Evolutionary conservation across 306 rosid genomes (phyloP), one percentile per base, ranked within the genome.

Genomic region (Albizia julibrissin): DNA sequence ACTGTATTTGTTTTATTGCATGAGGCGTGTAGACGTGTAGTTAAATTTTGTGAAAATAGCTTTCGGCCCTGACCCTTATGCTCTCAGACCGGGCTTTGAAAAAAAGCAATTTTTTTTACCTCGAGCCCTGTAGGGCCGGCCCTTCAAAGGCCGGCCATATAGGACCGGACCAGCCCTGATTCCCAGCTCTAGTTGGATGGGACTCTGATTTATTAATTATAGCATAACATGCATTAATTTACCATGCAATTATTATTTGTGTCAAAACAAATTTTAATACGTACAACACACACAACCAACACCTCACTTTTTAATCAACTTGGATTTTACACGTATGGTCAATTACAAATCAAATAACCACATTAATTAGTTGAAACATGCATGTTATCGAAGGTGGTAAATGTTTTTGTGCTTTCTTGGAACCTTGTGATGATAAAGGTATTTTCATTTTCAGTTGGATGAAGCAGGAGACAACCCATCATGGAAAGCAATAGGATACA

Each of bases 401-500:
- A 19, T 54, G 26, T 54, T 21, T n/a, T 21, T 54, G 3, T 58
- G 24, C 61, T 75, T 43, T 18, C 52, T 58, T 44, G 50, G 69
- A 75, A 69, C 13, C 19, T 52, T 71, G 15, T 66, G 81, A 43
- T 78, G 52, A 65, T 56, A 61, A 13, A 29, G 4, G 15, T 39
- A 37, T 47, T 3, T 46, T 58, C 31, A 46, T 69, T 85, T 76
- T 69, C 87, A 93, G 98, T 69, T 90, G 69, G 92, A 93, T 83
- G 92, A 90, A 64, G 80, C 90, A 81, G 67, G 66, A 34, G 77
- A 86, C 12, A 93, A 93, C 75, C 43, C 66, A 40, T 88, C 97
- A 75, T 93, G 98, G 98, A 85, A 85, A 67, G 98, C 97, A 59
- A 93, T 93, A 59, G 93, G 89, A 74, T 93, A 93, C 5, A 49